These are phyloP conservation scores for Fusarium succisae DNA, from an alignment of 2,329 filamentous ascomycete species.

Conservation along the genomic window DNA sequence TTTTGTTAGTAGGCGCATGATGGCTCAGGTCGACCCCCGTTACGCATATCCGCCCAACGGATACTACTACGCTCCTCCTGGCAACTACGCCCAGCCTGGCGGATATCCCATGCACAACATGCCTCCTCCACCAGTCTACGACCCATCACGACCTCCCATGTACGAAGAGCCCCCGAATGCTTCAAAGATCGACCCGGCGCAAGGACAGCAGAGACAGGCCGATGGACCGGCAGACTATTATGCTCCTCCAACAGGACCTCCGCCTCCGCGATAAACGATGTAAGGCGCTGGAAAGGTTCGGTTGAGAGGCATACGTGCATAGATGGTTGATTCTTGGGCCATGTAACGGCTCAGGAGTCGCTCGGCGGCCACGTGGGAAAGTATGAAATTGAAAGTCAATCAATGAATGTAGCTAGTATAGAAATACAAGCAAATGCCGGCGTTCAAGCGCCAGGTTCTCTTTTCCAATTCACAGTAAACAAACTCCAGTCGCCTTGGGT, in stretches of 20 bases:
- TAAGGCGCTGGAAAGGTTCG: not conserved
- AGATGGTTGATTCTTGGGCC: not conserved
- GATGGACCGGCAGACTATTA: conserved; percentile 43
- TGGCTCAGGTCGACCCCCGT: conserved; percentile 58
- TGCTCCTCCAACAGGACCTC: conserved; percentile 59
- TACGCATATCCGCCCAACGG: conserved; percentile 57
- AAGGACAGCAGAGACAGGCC: conserved; percentile 46
- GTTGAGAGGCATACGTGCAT: not conserved
- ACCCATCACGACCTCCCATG: conserved; percentile 64
- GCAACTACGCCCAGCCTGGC: conserved; percentile 33
- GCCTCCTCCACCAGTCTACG: conserved; percentile 67
- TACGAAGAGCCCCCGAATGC: conserved; percentile 62
- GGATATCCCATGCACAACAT: conserved; percentile 47
- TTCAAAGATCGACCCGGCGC: conserved; percentile 64
- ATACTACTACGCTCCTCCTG: conserved; percentile 52
- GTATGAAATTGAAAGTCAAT: conserved; percentile 27
- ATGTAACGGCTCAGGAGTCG: not conserved
- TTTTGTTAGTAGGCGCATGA: conserved; percentile 59
- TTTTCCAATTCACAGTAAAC: conserved; percentile 1
- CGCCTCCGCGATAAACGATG: conserved; percentile 40
- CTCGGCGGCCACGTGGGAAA: not conserved
- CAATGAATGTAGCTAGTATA: conserved; percentile 20
- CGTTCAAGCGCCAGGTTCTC: not conserved
- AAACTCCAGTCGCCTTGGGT: conserved; percentile 43
- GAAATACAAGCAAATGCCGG: conserved; percentile 17